phyloP scores from a whole-genome alignment of 495 filamentous ascomycete species.

The Viridothelium virens region DNA sequence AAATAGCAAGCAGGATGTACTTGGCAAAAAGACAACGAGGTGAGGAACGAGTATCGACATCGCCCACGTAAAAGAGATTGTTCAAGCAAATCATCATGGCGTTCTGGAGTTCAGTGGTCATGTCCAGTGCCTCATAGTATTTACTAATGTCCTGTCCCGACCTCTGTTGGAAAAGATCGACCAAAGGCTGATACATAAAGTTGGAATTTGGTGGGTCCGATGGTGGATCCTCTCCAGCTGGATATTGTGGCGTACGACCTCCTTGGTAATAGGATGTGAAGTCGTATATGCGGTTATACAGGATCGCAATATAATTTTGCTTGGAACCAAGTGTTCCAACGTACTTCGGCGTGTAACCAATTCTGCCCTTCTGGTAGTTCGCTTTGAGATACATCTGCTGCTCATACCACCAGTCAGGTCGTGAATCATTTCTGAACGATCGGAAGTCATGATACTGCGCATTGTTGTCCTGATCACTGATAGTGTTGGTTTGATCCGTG shows the following conservation, averaged over 20 bases:
- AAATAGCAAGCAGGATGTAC: slow-evolving; percentile 88
- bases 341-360: slow-evolving; percentile 77
- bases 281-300: slow-evolving; percentile 81
- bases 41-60: slow-evolving; percentile 87
- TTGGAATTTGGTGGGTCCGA: slow-evolving; percentile 52
- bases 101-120: slow-evolving; percentile 46
- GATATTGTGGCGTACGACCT: slow-evolving; percentile 56
- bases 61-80: slow-evolving; percentile 91
- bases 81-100: slow-evolving; percentile 81
- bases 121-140: slow-evolving; percentile 62
- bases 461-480: slow-evolving; percentile 63
- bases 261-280: slow-evolving; percentile 77
- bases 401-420: slow-evolving; percentile 85
- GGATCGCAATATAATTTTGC: slow-evolving; percentile 63
- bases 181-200: slow-evolving; percentile 74
- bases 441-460: slow-evolving; percentile 89
- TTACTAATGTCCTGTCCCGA: slow-evolving; percentile 76
- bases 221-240: slow-evolving; percentile 42
- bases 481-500: slow-evolving; percentile 52
- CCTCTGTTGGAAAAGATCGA: slow-evolving; percentile 66
- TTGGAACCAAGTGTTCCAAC: slow-evolving; percentile 61
- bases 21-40: slow-evolving; percentile 76
- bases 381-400: slow-evolving; percentile 67
- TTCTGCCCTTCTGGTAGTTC: slow-evolving; percentile 78
- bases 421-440: slow-evolving; percentile 67